Conservation (phyloP, 352 stramenopile species). For the Pythium vanterpoolii region DNA sequence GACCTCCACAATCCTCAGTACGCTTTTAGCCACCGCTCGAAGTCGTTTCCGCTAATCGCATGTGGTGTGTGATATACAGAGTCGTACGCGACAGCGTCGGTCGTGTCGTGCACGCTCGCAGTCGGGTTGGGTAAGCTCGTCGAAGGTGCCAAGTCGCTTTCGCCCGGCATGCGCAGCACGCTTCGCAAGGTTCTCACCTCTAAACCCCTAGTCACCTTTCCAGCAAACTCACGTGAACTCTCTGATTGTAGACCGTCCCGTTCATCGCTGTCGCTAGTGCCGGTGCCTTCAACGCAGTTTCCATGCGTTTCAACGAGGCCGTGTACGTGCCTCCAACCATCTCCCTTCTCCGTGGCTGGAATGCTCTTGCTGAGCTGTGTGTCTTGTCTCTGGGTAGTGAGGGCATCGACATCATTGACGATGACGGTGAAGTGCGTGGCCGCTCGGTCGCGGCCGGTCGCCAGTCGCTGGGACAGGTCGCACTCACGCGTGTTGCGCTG, state of each 20-base stretch:
- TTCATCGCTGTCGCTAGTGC: conserved; percentile 82
- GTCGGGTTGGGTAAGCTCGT: conserved; percentile 76
- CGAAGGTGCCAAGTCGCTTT: conserved; percentile 70
- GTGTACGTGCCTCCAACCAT: conserved; percentile 36
- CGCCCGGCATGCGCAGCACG: conserved; percentile 50
- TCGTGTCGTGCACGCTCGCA: conserved; percentile 75
- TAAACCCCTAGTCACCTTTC: no score
- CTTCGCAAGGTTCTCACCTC: conserved; percentile 68
- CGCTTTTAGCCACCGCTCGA: conserved; percentile 1
- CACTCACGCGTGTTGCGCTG: conserved; percentile 71
- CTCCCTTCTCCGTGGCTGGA: background rate
- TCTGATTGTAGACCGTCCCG: conserved; percentile 69
- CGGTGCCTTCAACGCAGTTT: conserved; percentile 85
- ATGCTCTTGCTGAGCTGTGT: background rate
- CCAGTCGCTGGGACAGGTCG: conserved; percentile 77
- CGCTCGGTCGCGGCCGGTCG: conserved; percentile 74
- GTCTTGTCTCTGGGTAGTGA: conserved; percentile 35
- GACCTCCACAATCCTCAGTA: conserved; percentile 72
- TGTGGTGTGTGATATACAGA: conserved; percentile 30
- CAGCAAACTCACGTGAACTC: background rate
- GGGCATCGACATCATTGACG: conserved; percentile 82
- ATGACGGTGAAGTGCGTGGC: conserved; percentile 73
- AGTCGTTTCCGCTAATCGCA: background rate
- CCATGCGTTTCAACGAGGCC: conserved; percentile 86
- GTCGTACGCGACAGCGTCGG: conserved; percentile 71